Conservation (phyloP, 805 yeast species). For the Hanseniaspora vineae region DNA sequence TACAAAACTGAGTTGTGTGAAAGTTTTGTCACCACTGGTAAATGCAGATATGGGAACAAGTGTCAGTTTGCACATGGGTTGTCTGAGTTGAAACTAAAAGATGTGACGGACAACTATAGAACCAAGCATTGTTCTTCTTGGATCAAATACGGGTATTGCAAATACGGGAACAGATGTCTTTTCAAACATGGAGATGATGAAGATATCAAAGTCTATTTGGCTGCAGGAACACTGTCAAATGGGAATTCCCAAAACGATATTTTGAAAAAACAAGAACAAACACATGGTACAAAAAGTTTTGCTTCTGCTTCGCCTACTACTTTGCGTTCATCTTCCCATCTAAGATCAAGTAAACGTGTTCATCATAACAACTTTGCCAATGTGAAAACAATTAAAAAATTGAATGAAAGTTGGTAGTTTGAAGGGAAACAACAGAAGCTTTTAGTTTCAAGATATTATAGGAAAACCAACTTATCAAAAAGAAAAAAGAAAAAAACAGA, state of each 20-base stretch:
- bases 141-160: conserved; percentile 67
- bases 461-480: no score
- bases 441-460: no score
- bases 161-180: conserved; percentile 86
- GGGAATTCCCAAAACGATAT: background rate
- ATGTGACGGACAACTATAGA: conserved; percentile 67
- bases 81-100: conserved; percentile 57
- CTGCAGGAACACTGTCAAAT: background rate
- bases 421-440: background rate
- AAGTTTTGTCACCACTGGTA: conserved; percentile 53
- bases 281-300: no score
- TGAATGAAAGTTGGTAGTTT: background rate
- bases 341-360: background rate
- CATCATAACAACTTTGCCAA: background rate
- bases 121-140: conserved; percentile 87
- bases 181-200: conserved; percentile 59
- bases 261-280: background rate
- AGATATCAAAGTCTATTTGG: conserved; percentile 8
- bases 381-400: background rate
- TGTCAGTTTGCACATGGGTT: conserved; percentile 93
- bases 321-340: no score
- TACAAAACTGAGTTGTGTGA: conserved; percentile 88
- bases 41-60: conserved; percentile 79
- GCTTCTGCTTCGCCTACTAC: no score
- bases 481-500: no score